Evolutionary conservation across 257 asterid species (phyloP).

Genomic region (Hygrophila difformis): DNA sequence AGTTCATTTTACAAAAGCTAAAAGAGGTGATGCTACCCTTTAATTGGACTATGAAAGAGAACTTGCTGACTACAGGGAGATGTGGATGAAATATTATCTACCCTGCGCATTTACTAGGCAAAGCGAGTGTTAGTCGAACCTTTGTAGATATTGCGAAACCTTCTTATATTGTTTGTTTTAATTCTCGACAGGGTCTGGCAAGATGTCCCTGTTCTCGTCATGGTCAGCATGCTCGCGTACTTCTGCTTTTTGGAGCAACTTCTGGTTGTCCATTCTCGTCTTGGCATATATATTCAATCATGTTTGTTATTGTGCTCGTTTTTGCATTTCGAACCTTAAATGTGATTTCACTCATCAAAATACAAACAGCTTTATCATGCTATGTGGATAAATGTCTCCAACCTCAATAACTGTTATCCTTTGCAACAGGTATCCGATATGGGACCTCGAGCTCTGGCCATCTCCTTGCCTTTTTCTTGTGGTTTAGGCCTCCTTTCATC

Average conservation of each 20-base stretch:
- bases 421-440: conserved; percentile 72
- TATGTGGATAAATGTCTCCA: neutral
- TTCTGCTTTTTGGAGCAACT: conserved; percentile 98
- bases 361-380: neutral
- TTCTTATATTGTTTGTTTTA: too few species aligned
- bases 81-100: too few species aligned
- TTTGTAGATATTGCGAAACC: too few species aligned
- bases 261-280: conserved; percentile 45
- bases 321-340: neutral
- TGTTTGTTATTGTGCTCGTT: conserved; percentile 8
- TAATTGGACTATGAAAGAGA: too few species aligned
- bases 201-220: conserved; percentile 89
- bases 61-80: too few species aligned
- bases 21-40: too few species aligned
- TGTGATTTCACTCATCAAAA: too few species aligned
- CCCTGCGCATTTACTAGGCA: too few species aligned
- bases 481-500: conserved; percentile 40
- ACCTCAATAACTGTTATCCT: too few species aligned
- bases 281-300: neutral
- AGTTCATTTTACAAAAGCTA: too few species aligned
- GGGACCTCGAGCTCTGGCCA: neutral
- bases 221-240: conserved; percentile 97
- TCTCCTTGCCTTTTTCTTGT: too few species aligned
- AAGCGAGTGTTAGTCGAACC: too few species aligned
- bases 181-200: conserved; percentile 72